phyloP scores from a whole-genome alignment of 1,139 yeast species.

The Candida frijolesensis region DNA sequence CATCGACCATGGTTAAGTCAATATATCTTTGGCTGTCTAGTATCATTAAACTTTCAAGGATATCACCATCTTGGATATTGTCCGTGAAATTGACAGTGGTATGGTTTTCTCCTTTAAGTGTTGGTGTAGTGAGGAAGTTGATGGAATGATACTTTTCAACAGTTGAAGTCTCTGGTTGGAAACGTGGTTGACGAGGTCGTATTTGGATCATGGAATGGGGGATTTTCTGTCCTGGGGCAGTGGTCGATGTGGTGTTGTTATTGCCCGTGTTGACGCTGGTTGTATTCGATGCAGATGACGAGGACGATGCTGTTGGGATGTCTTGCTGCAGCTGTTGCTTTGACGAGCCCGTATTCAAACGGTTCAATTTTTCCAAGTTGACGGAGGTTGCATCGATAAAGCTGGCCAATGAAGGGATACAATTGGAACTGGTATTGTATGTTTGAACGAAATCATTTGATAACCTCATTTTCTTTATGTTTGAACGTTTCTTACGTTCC shows the following conservation, averaged over 20 bases:
- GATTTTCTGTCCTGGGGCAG: neutral
- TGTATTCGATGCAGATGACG: neutral
- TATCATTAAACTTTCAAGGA: constrained; percentile 14
- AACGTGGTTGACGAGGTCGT: constrained; percentile 4
- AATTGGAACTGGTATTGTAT: constrained; percentile 13
- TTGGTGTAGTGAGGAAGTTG: constrained; percentile 4
- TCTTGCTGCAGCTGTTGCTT: neutral
- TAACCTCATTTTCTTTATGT: constrained; percentile 15
- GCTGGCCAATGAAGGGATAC: constrained; percentile 14
- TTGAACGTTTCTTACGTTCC: constrained; percentile 26
- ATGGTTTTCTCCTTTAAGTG: neutral
- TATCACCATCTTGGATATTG: constrained; percentile 3
- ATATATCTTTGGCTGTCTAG: constrained; percentile 14
- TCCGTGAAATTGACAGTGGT: neutral
- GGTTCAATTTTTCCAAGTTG: constrained; percentile 4
- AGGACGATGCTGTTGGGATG: neutral
- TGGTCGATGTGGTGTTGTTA: neutral
- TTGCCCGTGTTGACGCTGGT: neutral
- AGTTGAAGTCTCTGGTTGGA: constrained; percentile 5
- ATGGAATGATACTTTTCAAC: constrained; percentile 5
- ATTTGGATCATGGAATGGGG: constrained; percentile 3
- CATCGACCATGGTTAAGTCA: constrained; percentile 20
- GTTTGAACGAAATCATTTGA: constrained; percentile 14
- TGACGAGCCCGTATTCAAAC: neutral
- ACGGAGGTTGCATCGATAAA: constrained; percentile 11